Evolutionary conservation across 2,329 filamentous ascomycete genomes (phyloP).

Genomic region (Ampelomyces quisqualis): DNA sequence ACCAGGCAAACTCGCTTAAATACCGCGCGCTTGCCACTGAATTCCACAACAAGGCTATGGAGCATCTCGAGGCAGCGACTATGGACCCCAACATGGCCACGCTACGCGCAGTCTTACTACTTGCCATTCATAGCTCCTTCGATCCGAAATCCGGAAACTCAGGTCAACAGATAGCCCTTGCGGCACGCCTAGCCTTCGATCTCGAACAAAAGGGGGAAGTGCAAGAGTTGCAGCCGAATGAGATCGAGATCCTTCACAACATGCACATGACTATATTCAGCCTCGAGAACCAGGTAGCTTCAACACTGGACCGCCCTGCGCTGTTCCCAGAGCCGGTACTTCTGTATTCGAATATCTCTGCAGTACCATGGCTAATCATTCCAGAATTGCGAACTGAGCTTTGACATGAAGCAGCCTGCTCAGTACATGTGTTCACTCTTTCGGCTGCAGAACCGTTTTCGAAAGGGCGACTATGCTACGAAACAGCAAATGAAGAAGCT

Average conservation of each 20-base stretch:
- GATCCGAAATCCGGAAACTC: constrained; percentile 40
- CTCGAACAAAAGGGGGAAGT: constrained; percentile 30
- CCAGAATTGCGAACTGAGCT: constrained; percentile 32
- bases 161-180: constrained; percentile 41
- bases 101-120: constrained; percentile 34
- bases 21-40: constrained; percentile 31
- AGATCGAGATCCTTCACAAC: constrained; percentile 25
- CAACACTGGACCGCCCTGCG: constrained; percentile 38
- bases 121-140: constrained; percentile 41
- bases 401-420: constrained; percentile 29
- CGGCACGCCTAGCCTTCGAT: constrained; percentile 36
- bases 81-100: constrained; percentile 36
- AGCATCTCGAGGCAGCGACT: constrained; percentile 36
- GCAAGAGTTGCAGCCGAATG: constrained; percentile 27
- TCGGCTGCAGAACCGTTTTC: constrained; percentile 39
- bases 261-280: constrained; percentile 42
- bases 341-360: not conserved
- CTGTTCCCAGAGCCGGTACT: constrained; percentile 40
- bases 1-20: constrained; percentile 32
- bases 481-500: constrained; percentile 25
- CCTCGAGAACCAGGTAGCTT: constrained; percentile 40
- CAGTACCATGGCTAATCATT: constrained; percentile 8
- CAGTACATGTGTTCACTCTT: constrained; percentile 41
- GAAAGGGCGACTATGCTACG: constrained; percentile 29
- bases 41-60: constrained; percentile 35